Evolutionary conservation across 345 rosid species (phyloP).

Genomic region (Gossypium anomalum): DNA sequence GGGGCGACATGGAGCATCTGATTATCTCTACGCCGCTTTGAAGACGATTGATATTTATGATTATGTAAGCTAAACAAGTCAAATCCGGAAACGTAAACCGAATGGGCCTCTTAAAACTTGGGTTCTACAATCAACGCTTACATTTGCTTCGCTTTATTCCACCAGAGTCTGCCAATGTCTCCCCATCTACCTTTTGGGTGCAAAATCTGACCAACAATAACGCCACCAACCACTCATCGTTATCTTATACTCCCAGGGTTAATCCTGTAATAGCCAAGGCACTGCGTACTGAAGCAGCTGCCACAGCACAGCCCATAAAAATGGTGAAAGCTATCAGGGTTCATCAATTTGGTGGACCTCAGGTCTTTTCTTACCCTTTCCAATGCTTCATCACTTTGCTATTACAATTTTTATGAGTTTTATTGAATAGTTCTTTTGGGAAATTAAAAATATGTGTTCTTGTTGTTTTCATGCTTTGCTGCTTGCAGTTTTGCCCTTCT

Average conservation of each 20-base stretch:
- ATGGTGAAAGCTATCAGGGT: conserved; percentile 90
- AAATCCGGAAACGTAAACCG: background rate
- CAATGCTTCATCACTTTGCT: background rate
- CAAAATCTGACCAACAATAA: background rate
- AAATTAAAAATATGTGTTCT: background rate
- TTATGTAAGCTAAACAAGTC: background rate
- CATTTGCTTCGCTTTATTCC: background rate
- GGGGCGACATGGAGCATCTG: too few species aligned
- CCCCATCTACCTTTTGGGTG: background rate
- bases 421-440: background rate
- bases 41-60: background rate
- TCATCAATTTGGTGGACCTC: conserved; percentile 84
- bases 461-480: background rate
- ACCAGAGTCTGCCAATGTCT: background rate
- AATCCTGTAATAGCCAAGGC: background rate
- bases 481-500: background rate
- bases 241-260: background rate
- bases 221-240: background rate
- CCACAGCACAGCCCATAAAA: conserved; percentile 22
- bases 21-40: background rate
- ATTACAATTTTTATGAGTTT: background rate
- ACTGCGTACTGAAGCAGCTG: conserved; percentile 15
- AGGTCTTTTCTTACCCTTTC: conserved; percentile 36
- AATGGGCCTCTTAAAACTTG: conserved; percentile 8
- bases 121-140: background rate